phyloP scores from a whole-genome alignment of 2,329 filamentous ascomycete genomes.

The Colletotrichum sidae region DNA sequence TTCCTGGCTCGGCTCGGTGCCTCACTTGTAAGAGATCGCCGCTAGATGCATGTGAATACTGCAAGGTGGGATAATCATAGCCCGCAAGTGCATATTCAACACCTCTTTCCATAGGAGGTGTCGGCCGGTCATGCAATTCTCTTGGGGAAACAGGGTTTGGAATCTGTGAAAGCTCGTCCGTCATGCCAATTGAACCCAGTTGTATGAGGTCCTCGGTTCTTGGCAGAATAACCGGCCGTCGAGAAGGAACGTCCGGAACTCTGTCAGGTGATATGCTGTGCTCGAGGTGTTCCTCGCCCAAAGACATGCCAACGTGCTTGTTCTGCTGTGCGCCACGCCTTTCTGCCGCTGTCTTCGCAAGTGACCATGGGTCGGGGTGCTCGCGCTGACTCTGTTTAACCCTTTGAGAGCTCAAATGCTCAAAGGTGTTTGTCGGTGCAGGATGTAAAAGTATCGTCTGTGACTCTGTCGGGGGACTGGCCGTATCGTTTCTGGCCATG shows the following conservation, averaged over 20 bases:
- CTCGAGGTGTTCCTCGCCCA: not conserved
- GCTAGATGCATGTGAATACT: not conserved
- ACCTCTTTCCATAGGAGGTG: constrained; percentile 5
- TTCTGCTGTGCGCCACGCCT: not conserved
- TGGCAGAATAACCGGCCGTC: too few relatives aligned
- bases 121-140: not conserved
- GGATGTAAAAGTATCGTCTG: constrained; percentile 10
- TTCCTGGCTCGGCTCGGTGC: constrained; percentile 12
- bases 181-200: too few relatives aligned
- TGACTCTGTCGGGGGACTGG: constrained; percentile 3
- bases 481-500: constrained; percentile 21
- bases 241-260: too few relatives aligned
- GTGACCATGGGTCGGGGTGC: constrained; percentile 32
- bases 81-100: not conserved
- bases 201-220: too few relatives aligned
- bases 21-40: not conserved
- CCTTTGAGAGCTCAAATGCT: constrained; percentile 15
- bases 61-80: not conserved
- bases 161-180: too few relatives aligned
- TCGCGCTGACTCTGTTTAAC: constrained; percentile 13
- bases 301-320: not conserved
- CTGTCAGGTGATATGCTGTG: not conserved
- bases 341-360: constrained; percentile 22
- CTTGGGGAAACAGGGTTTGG: too few relatives aligned
- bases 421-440: not conserved